Percentiles rank a stretch among this genome's conserved stretches.
phyloP scores from a whole-genome alignment of 192 early-diverging fungal species.

The Coemansia sp. region DNA sequence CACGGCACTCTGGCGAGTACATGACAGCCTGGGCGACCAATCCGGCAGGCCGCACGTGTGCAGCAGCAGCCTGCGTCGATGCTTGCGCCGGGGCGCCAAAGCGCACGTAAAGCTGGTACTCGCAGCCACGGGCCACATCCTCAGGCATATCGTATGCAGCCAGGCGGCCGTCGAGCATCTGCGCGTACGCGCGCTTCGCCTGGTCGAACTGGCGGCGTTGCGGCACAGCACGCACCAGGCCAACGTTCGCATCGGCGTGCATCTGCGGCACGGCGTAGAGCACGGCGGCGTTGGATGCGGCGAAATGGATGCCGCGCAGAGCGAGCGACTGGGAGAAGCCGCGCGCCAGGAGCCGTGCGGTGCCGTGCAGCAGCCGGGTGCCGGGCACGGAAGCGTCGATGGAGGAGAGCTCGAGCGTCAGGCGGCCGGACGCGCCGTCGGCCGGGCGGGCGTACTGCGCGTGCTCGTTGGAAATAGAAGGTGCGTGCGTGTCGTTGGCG shows the following conservation, averaged over 20 bases:
- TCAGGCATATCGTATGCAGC: constrained; percentile 13
- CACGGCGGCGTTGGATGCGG: constrained; percentile 18
- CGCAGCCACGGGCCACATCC: constrained; percentile 24
- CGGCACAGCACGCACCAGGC: constrained; percentile 28
- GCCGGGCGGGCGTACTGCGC: constrained; percentile 15
- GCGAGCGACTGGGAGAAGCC: constrained; percentile 5
- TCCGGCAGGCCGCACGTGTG: neutral
- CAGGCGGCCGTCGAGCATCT: constrained; percentile 15
- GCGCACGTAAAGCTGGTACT: constrained; percentile 35
- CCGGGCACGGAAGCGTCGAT: constrained; percentile 1
- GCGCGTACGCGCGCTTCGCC: constrained; percentile 15
- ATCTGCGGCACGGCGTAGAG: constrained; percentile 19
- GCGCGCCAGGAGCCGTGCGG: constrained; percentile 2
- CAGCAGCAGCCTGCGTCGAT: neutral
- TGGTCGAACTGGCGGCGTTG: constrained; percentile 13
- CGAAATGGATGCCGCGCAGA: constrained; percentile 34
- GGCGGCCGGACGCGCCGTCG: constrained; percentile 7
- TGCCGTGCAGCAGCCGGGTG: constrained; percentile 20
- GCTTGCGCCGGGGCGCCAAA: constrained; percentile 1
- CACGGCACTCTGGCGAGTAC: constrained; percentile 23
- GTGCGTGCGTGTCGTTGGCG: constrained; percentile 13
- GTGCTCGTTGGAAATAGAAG: too few species aligned
- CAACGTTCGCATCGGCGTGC: constrained; percentile 18
- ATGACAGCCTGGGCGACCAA: constrained; percentile 17
- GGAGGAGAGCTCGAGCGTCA: constrained; percentile 21